Evolutionary conservation across 148 eudicot genomes (phyloP).

Genomic region (Polygonum maritimum): DNA sequence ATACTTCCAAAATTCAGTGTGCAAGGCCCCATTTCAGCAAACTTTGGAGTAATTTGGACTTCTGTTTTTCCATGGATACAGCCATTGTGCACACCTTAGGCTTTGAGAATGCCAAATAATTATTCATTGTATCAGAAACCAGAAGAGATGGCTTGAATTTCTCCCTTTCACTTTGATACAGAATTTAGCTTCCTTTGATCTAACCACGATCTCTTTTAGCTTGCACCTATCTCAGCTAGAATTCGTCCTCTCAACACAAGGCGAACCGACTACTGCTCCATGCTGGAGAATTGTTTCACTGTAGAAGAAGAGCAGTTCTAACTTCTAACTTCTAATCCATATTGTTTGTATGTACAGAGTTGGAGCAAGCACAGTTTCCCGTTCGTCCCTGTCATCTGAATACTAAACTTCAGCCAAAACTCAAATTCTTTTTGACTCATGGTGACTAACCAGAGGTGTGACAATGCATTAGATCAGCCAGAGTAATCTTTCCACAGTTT

Average conservation of each 20-base stretch:
- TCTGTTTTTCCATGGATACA: too few relatives aligned
- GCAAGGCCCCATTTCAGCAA: background rate
- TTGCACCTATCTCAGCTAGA: background rate
- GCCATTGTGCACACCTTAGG: too few relatives aligned
- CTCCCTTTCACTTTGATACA: background rate
- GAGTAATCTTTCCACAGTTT: slow-evolving; percentile 83
- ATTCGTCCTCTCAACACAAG: background rate
- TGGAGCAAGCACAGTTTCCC: background rate
- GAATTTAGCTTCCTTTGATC: background rate
- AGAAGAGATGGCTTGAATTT: background rate
- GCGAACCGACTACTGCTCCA: background rate
- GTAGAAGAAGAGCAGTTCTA: background rate
- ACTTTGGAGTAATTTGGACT: background rate
- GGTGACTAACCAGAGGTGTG: slow-evolving; percentile 9
- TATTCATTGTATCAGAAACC: background rate
- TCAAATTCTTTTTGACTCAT: background rate
- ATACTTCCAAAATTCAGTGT: background rate
- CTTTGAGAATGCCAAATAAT: background rate
- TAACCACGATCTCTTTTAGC: background rate
- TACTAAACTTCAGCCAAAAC: background rate
- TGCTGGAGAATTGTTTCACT: background rate
- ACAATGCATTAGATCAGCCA: slow-evolving; percentile 63
- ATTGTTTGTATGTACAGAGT: slow-evolving; percentile 5
- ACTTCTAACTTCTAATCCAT: background rate
- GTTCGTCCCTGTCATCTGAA: background rate